phyloP scores from a whole-genome alignment of 2,329 filamentous ascomycete genomes.

The Hymenoscyphus fructigenus region DNA sequence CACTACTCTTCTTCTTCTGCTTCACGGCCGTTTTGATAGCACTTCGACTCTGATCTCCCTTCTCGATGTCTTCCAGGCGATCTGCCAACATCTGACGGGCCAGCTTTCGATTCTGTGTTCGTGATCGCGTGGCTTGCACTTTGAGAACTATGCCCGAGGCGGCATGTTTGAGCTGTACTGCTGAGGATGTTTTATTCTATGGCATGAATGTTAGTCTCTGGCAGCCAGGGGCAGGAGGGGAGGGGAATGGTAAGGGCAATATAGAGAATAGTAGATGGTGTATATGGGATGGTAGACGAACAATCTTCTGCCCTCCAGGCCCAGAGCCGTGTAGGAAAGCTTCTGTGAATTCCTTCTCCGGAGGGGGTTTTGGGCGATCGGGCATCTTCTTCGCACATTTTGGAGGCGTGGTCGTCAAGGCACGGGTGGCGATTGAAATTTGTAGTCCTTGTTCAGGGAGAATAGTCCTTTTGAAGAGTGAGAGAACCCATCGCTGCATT shows the following conservation, averaged over 20 bases:
- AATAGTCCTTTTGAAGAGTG: conserved; percentile 13
- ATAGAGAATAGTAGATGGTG: not conserved
- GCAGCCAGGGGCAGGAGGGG: conserved; percentile 1
- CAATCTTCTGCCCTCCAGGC: conserved; percentile 94
- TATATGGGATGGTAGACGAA: conserved; percentile 40
- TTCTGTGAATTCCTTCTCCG: conserved; percentile 78
- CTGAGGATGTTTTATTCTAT: conserved; percentile 93
- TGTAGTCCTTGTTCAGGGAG: conserved; percentile 18
- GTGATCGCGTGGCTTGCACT: conserved; percentile 85
- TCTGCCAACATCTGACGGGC: conserved; percentile 66
- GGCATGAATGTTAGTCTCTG: conserved; percentile 10
- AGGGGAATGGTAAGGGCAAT: not conserved
- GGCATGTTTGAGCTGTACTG: conserved; percentile 86
- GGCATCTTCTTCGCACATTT: conserved; percentile 61
- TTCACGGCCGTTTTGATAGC: conserved; percentile 63
- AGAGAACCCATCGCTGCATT: conserved; percentile 28
- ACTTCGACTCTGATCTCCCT: conserved; percentile 68
- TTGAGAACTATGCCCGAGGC: conserved; percentile 93
- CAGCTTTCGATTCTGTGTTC: conserved; percentile 82
- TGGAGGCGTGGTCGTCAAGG: conserved; percentile 22
- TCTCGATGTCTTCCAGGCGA: conserved; percentile 63
- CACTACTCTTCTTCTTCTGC: conserved; percentile 70
- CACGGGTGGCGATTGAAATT: conserved; percentile 11
- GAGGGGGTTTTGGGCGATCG: conserved; percentile 60
- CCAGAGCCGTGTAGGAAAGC: conserved; percentile 87